Evolutionary conservation across 2,329 filamentous ascomycete species (phyloP).

Genomic region (Pseudogymnoascus pannorum): DNA sequence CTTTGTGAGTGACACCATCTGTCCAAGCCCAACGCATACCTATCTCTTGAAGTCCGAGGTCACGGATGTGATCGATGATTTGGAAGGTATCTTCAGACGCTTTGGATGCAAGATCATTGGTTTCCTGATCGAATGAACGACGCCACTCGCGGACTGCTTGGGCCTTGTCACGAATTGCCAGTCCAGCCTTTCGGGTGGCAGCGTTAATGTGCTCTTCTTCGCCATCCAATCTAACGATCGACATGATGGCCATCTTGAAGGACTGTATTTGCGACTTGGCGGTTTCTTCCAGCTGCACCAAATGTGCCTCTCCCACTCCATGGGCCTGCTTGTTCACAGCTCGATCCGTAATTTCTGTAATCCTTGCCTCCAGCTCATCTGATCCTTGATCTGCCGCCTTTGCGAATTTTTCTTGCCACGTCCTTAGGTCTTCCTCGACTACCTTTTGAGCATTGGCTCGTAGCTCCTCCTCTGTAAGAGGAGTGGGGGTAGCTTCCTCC

Average conservation of each 20-base stretch:
- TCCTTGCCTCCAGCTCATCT: slow-evolving; percentile 56
- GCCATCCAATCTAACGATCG: slow-evolving; percentile 51
- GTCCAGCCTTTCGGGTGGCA: slow-evolving; percentile 50
- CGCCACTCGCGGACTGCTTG: slow-evolving; percentile 59
- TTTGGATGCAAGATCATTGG: slow-evolving; percentile 46
- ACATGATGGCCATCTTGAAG: slow-evolving; percentile 62
- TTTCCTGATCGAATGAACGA: slow-evolving; percentile 49
- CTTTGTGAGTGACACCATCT: slow-evolving; percentile 90
- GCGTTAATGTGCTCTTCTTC: slow-evolving; percentile 45
- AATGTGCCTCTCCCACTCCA: slow-evolving; percentile 56
- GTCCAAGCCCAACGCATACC: slow-evolving; percentile 85
- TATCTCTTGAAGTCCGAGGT: slow-evolving; percentile 64
- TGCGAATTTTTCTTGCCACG: slow-evolving; percentile 85
- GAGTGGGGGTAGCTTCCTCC: slow-evolving; percentile 25
- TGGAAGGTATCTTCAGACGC: slow-evolving; percentile 58
- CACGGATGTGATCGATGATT: slow-evolving; percentile 60
- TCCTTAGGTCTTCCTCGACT: slow-evolving; percentile 69
- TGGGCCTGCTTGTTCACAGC: slow-evolving; percentile 59
- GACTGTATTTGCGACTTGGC: slow-evolving; percentile 54
- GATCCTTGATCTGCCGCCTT: slow-evolving; percentile 76
- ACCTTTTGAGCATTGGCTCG: slow-evolving; percentile 55
- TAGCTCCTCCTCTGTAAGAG: slow-evolving; percentile 40
- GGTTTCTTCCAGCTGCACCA: slow-evolving; percentile 61
- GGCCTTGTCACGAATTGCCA: slow-evolving; percentile 55
- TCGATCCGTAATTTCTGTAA: slow-evolving; percentile 64